Conservation (phyloP, 768 basidiomycete genomes). For the Wakefieldia striispora region DNA sequence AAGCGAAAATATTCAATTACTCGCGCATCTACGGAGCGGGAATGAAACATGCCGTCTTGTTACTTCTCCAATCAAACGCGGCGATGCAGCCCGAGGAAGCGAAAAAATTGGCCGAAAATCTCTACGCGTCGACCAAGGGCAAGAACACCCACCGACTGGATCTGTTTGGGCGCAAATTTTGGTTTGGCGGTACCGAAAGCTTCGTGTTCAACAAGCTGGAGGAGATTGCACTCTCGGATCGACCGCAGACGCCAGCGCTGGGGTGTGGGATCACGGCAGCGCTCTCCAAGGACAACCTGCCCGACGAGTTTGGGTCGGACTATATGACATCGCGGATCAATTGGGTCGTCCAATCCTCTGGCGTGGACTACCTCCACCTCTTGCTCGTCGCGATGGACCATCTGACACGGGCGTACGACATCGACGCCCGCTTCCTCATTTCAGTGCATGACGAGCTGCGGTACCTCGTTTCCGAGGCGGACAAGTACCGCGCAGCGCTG, state of each 20-base stretch:
- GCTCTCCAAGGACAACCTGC: slow-evolving; percentile 86
- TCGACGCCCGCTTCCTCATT: slow-evolving; percentile 89
- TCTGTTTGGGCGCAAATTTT: slow-evolving; percentile 81
- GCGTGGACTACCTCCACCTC: slow-evolving; percentile 96
- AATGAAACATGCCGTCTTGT: slow-evolving; percentile 86
- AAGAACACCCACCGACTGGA: slow-evolving; percentile 75
- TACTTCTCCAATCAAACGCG: slow-evolving; percentile 83
- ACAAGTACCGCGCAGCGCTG: slow-evolving; percentile 86
- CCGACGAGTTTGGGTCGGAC: slow-evolving; percentile 74
- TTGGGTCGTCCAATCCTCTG: slow-evolving; percentile 99
- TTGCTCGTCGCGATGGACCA: slow-evolving; percentile 95
- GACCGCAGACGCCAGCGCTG: slow-evolving; percentile 88
- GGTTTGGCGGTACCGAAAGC: slow-evolving; percentile 96
- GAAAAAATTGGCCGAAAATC: slow-evolving; percentile 72
- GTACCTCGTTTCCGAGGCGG: slow-evolving; percentile 86
- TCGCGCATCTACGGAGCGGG: slow-evolving; percentile 99
- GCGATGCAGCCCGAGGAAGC: slow-evolving; percentile 77
- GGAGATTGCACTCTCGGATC: slow-evolving; percentile 84
- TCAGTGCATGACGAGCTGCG: slow-evolving; percentile 98
- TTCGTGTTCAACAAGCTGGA: slow-evolving; percentile 98
- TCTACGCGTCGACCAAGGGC: slow-evolving; percentile 94
- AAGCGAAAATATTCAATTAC: slow-evolving; percentile 99
- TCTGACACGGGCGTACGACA: slow-evolving; percentile 75
- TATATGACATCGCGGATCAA: slow-evolving; percentile 98
- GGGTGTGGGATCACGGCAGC: slow-evolving; percentile 94